phyloP scores from a whole-genome alignment of 768 basidiomycete genomes.

The Holtermanniella nyarrowii region DNA sequence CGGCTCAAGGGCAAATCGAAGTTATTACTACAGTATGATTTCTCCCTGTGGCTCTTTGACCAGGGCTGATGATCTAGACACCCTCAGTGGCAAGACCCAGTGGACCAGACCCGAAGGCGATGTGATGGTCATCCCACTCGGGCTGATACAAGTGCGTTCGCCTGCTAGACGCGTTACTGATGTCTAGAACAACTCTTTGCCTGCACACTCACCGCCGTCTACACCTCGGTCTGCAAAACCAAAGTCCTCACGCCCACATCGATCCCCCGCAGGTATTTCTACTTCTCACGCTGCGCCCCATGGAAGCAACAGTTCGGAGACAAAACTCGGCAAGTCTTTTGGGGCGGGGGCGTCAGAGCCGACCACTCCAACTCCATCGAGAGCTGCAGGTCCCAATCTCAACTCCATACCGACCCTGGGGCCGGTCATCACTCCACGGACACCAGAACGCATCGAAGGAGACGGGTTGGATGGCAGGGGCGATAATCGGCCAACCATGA shows the following conservation, averaged over 20 bases:
- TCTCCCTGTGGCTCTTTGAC: background rate
- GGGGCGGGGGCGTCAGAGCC: too few relatives aligned
- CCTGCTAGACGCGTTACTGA: constrained; percentile 5
- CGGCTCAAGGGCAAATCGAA: constrained; percentile 66
- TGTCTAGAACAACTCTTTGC: constrained; percentile 11
- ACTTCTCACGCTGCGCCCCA: too few relatives aligned
- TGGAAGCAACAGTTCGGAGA: constrained; percentile 11
- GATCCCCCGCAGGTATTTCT: background rate
- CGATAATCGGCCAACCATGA: too few relatives aligned
- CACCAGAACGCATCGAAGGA: too few relatives aligned
- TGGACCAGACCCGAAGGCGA: constrained; percentile 68
- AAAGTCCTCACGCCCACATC: background rate
- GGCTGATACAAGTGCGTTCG: constrained; percentile 59
- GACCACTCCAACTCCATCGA: too few relatives aligned
- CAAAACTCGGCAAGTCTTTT: too few relatives aligned
- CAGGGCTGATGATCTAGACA: constrained; percentile 44
- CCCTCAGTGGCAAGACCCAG: constrained; percentile 76
- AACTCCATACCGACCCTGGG: too few relatives aligned
- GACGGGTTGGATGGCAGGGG: too few relatives aligned
- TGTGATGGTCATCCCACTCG: constrained; percentile 82
- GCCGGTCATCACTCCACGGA: too few relatives aligned
- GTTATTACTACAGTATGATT: constrained; percentile 67
- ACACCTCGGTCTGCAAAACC: background rate
- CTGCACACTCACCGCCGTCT: background rate
- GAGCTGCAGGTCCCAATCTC: too few relatives aligned